Evolutionary conservation across 352 stramenopile species (phyloP).

Genomic region (Phytopythium ostracodes): DNA sequence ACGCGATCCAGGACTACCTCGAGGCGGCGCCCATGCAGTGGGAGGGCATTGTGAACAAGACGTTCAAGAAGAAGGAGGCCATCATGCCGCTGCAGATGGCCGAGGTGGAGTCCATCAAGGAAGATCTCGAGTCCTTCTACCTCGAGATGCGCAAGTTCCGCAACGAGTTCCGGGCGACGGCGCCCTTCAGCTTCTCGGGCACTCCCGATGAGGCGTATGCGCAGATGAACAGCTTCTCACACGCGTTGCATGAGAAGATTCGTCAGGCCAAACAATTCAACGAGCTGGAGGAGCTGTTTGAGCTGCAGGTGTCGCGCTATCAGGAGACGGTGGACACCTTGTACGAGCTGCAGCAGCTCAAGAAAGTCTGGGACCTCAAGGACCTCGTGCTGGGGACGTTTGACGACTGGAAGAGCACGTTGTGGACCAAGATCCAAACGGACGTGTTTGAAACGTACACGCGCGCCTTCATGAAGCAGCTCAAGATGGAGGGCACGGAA

Average conservation of each 20-base stretch:
- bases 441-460: constrained; percentile 76
- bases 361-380: constrained; percentile 87
- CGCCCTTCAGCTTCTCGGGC: constrained; percentile 92
- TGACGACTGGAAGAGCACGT: constrained; percentile 81
- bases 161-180: constrained; percentile 91
- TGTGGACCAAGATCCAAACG: constrained; percentile 81
- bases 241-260: constrained; percentile 68
- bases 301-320: constrained; percentile 85
- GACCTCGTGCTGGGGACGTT: constrained; percentile 78
- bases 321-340: constrained; percentile 87
- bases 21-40: constrained; percentile 95
- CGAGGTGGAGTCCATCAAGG: constrained; percentile 92
- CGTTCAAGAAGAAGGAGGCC: constrained; percentile 98
- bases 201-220: constrained; percentile 77
- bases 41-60: constrained; percentile 98
- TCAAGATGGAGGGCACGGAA: constrained; percentile 79
- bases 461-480: constrained; percentile 79
- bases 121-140: constrained; percentile 94
- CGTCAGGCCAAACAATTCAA: constrained; percentile 83
- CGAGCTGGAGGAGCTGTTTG: constrained; percentile 83
- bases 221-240: constrained; percentile 79
- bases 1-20: constrained; percentile 89
- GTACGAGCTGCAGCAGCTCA: constrained; percentile 84
- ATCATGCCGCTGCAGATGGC: constrained; percentile 97
- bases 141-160: constrained; percentile 93